A percentile compares a stretch with the other conserved stretches of the same genome.
Evolutionary conservation across 2,329 filamentous ascomycete genomes (phyloP).

Genomic region (Tolypocladium amazonense): DNA sequence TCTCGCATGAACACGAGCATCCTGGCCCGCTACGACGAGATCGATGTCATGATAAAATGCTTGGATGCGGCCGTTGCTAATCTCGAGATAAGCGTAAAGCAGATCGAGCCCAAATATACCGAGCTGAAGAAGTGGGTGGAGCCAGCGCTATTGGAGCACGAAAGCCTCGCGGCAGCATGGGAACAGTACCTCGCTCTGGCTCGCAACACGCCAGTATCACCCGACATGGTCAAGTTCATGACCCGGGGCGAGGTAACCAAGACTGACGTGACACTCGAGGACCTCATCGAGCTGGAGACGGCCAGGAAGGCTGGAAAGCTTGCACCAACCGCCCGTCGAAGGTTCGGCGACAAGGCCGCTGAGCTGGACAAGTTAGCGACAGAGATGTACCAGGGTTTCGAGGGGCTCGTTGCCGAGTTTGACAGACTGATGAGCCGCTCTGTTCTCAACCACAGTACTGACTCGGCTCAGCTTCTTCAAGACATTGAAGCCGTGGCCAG

Average conservation of each 20-base stretch:
- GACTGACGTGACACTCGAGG: slow-evolving; percentile 52
- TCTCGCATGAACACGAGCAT: slow-evolving; percentile 50
- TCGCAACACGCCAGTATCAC: slow-evolving; percentile 51
- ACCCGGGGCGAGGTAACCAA: slow-evolving; percentile 34
- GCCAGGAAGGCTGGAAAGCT: slow-evolving; percentile 62
- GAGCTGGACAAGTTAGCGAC: slow-evolving; percentile 51
- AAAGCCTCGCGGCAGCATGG: slow-evolving; percentile 52
- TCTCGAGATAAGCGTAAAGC: slow-evolving; percentile 62
- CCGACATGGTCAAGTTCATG: slow-evolving; percentile 57
- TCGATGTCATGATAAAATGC: slow-evolving; percentile 67
- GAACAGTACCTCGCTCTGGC: slow-evolving; percentile 58
- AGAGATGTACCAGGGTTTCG: slow-evolving; percentile 50
- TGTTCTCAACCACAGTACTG: slow-evolving; percentile 45
- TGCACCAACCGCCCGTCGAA: slow-evolving; percentile 45
- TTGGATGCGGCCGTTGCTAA: slow-evolving; percentile 81
- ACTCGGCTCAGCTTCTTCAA: slow-evolving; percentile 59
- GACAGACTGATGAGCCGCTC: slow-evolving; percentile 46
- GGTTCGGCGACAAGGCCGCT: slow-evolving; percentile 48
- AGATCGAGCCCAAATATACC: slow-evolving; percentile 60
- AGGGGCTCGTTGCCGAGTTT: slow-evolving; percentile 51
- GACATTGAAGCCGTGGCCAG: slow-evolving; percentile 80
- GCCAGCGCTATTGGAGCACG: slow-evolving; percentile 57
- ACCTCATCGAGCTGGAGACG: slow-evolving; percentile 65
- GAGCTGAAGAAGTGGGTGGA: slow-evolving; percentile 62
- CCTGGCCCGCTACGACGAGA: slow-evolving; percentile 58